Evolutionary conservation across 2,329 filamentous ascomycete genomes (phyloP).

Genomic region (Beauveria australis): DNA sequence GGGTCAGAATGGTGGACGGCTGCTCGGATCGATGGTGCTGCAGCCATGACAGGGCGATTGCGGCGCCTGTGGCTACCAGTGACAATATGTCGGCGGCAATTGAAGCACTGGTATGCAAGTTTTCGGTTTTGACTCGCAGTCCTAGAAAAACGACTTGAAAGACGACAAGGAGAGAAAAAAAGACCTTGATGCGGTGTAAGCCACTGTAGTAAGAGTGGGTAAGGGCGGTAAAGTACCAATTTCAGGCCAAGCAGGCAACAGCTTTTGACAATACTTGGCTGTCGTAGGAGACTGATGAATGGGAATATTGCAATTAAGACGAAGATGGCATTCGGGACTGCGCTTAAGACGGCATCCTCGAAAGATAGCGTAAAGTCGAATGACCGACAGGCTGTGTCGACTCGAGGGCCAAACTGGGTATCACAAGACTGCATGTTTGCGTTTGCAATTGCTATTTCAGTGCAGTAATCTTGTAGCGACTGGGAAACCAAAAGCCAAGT

Average conservation of each 20-base stretch:
- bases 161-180: background rate
- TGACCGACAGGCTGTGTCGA: background rate
- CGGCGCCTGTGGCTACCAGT: background rate
- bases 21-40: constrained; percentile 15
- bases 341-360: background rate
- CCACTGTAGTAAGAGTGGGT: background rate
- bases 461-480: background rate
- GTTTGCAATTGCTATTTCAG: too few relatives aligned
- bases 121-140: background rate
- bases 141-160: background rate
- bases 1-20: constrained; percentile 32
- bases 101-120: background rate
- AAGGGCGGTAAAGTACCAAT: background rate
- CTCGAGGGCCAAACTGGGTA: constrained; percentile 3
- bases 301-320: background rate
- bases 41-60: background rate
- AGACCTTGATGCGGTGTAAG: background rate
- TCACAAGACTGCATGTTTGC: background rate
- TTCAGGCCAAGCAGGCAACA: background rate
- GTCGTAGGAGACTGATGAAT: background rate
- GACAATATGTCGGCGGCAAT: background rate
- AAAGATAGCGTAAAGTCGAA: constrained; percentile 9
- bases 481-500: background rate
- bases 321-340: background rate
- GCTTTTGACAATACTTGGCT: background rate